A percentile compares a stretch with the other conserved stretches of the same genome.
Conservation (phyloP, 768 basidiomycete species). For the Boletus speciosus region DNA sequence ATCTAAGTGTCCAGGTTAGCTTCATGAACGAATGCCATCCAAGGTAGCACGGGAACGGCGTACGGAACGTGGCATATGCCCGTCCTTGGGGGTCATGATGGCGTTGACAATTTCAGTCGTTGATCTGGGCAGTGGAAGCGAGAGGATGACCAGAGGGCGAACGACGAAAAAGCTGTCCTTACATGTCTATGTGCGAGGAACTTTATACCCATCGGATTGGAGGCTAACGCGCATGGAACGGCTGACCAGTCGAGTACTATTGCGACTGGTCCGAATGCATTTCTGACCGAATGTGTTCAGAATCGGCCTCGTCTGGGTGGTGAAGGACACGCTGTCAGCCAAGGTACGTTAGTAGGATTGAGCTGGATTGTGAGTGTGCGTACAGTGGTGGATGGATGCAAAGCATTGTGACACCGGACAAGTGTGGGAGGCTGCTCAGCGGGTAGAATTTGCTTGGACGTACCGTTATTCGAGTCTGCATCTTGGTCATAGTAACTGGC, state of each 20-base stretch:
- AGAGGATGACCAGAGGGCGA: neutral
- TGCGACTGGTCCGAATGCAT: slow-evolving; percentile 1
- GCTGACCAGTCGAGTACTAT: neutral
- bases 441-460: too few species aligned
- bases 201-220: neutral
- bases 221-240: neutral
- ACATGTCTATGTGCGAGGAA: neutral
- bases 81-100: neutral
- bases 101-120: neutral
- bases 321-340: neutral
- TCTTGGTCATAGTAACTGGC: too few species aligned
- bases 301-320: neutral
- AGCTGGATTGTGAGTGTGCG: too few species aligned
- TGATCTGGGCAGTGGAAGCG: neutral
- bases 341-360: neutral
- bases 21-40: neutral
- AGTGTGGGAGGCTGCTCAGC: too few species aligned
- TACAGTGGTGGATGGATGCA: neutral
- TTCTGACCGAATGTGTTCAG: neutral
- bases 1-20: neutral
- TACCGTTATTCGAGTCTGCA: too few species aligned
- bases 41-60: neutral
- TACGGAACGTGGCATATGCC: neutral
- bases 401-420: too few species aligned
- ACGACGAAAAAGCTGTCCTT: neutral